Evolutionary conservation across 768 basidiomycete species (phyloP), one percentile per base, ranked within the genome.

Genomic region (Suillus subaureus): DNA sequence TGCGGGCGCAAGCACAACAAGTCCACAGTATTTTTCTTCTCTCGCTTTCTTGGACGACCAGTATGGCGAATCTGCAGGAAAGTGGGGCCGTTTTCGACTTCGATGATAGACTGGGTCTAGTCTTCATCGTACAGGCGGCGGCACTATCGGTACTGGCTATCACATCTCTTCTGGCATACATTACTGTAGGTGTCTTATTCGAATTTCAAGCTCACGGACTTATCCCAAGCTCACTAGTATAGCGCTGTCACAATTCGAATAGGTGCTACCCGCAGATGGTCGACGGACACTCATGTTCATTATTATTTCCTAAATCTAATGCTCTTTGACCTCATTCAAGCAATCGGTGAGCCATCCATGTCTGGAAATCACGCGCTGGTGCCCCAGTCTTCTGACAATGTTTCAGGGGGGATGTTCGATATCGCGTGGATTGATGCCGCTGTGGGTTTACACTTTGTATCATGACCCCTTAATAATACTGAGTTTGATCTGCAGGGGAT

Each of bases 401-500:
- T 16, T 63, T n/a, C 64, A 81, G 80, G 82, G 2, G 79, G 79
- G 3, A 67, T 82, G 18, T 73, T 83, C 68, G 71, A 79, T 61
- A 67, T 79, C 37, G 73, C 69, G 66, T 81, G 80, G 80, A 67
- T 75, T 33, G 39, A 66, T 52, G 69, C 74, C 35, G 75, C 72
- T 33, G 79, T 80, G 64, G 58, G 78, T 72, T 11, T 18, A 28
- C 26, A 49, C 21, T 8, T 35, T 28, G 31, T 57, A 21, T 54
- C 43, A 21, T 9, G 26, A 28, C 39, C 62, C 42, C 60, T 33
- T 31, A 23, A 16, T 64, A 40, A 61, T 7, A 28, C 28, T 47
- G 28, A 57, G 43, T 40, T 55, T 45, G 13, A 12, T 33, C 15
- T 64, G 2, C 21, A 80, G 79, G 51, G 39, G 13, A 77, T 81